A percentile compares a stretch with the other conserved stretches of the same genome.
These are phyloP conservation scores for Penicillium ochrochloron DNA, from an alignment of 495 filamentous ascomycete genomes.

Conservation along the genomic window DNA sequence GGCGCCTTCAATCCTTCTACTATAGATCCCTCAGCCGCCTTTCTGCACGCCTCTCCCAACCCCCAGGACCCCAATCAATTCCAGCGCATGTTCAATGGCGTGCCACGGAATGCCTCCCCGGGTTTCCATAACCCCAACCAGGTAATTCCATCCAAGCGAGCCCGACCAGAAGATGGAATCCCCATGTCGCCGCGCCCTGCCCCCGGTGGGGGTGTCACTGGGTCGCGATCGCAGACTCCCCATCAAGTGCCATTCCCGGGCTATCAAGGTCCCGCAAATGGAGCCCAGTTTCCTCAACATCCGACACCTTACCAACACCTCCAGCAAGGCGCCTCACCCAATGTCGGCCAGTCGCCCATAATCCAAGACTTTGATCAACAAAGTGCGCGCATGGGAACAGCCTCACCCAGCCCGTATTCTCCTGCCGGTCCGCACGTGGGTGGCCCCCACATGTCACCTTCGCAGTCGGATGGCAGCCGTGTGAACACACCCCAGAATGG, in stretches of 20 bases:
- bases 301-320: slow-evolving; percentile 80
- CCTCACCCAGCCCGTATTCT: slow-evolving; percentile 90
- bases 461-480: slow-evolving; percentile 72
- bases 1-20: slow-evolving; percentile 68
- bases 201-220: slow-evolving; percentile 67
- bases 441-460: slow-evolving; percentile 74
- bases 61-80: slow-evolving; percentile 64
- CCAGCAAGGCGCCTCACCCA: slow-evolving; percentile 77
- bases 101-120: slow-evolving; percentile 78
- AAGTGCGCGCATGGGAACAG: slow-evolving; percentile 81
- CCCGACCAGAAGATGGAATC: slow-evolving; percentile 83
- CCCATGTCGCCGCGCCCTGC: slow-evolving; percentile 80
- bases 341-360: slow-evolving; percentile 86
- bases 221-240: slow-evolving; percentile 91
- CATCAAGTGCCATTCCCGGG: slow-evolving; percentile 71
- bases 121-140: slow-evolving; percentile 76
- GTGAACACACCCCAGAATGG: slow-evolving; percentile 76
- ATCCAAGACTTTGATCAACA: slow-evolving; percentile 73
- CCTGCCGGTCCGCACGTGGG: slow-evolving; percentile 73
- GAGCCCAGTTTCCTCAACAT: slow-evolving; percentile 55
- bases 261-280: slow-evolving; percentile 64
- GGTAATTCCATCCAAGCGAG: slow-evolving; percentile 85
- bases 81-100: slow-evolving; percentile 82
- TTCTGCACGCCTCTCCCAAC: slow-evolving; percentile 54
- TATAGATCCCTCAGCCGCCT: slow-evolving; percentile 60